Evolutionary conservation across 805 yeast species (phyloP).

Genomic region (Wickerhamiella domercqiae): DNA sequence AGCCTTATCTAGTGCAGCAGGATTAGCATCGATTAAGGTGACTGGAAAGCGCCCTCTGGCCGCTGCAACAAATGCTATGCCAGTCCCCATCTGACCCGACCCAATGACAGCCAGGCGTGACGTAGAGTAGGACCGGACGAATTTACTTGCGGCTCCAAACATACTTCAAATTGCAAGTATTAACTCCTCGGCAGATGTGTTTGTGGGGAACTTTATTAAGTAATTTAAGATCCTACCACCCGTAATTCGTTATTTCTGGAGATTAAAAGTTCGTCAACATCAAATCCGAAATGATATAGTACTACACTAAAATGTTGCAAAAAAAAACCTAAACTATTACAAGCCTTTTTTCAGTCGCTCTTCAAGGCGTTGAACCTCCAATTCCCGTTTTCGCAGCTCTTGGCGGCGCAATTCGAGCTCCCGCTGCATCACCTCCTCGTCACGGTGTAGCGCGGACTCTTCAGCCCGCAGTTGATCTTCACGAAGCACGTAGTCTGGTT

Average conservation of each 20-base stretch:
- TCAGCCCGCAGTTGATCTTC: constrained; percentile 83
- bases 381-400: constrained; percentile 71
- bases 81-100: constrained; percentile 32
- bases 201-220: not conserved
- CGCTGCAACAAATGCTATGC: constrained; percentile 30
- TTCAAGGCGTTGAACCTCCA: constrained; percentile 70
- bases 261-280: too few species aligned
- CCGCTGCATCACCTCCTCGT: constrained; percentile 79
- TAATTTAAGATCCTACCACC: not conserved
- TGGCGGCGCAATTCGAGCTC: constrained; percentile 67
- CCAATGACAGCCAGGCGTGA: constrained; percentile 20
- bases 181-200: constrained; percentile 4
- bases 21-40: constrained; percentile 23
- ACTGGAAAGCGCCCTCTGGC: constrained; percentile 25
- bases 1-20: constrained; percentile 22
- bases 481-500: constrained; percentile 38
- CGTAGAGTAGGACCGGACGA: too few species aligned
- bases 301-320: too few species aligned
- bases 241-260: not conserved
- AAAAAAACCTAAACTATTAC: too few species aligned
- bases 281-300: too few species aligned
- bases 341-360: constrained; percentile 50
- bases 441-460: constrained; percentile 73
- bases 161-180: not conserved
- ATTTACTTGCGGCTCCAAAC: too few species aligned